Evolutionary conservation across 2,329 filamentous ascomycete genomes (phyloP).

Genomic region (Colletotrichum spinosum): DNA sequence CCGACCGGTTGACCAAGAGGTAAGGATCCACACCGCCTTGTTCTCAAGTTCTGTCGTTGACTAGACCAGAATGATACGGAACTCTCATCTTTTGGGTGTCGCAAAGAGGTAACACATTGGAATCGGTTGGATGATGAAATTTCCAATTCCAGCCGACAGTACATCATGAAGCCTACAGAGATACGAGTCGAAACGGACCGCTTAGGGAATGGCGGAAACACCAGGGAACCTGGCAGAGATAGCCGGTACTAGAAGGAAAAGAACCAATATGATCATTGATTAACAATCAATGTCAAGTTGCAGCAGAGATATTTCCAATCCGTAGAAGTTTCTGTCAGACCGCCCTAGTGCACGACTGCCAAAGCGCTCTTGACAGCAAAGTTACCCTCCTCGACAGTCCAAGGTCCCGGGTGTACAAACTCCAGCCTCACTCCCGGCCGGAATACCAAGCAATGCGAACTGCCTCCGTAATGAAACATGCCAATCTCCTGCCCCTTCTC

Average conservation of each 20-base stretch:
- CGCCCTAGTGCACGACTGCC: not conserved
- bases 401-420: conserved; percentile 1
- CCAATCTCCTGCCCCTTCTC: conserved; percentile 78
- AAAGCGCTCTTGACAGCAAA: conserved; percentile 21
- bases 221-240: too few species aligned
- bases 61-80: not conserved
- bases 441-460: conserved; percentile 77
- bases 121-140: not conserved
- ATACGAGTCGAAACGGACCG: not conserved
- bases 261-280: too few species aligned
- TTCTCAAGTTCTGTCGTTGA: too few species aligned
- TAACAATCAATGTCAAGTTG: too few species aligned
- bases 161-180: not conserved
- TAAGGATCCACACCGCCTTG: not conserved
- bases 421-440: conserved; percentile 63
- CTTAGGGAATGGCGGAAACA: too few species aligned
- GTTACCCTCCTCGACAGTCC: conserved; percentile 5
- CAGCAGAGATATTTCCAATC: too few species aligned
- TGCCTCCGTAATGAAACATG: conserved; percentile 87
- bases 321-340: too few species aligned
- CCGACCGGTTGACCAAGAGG: not conserved
- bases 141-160: not conserved
- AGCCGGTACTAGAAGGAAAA: too few species aligned
- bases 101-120: not conserved
- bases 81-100: not conserved